A percentile compares a stretch with the other conserved stretches of the same genome.
Evolutionary conservation across 371 early-diverging fungal species (phyloP).

Genomic region (Actinomortierella wolfii): DNA sequence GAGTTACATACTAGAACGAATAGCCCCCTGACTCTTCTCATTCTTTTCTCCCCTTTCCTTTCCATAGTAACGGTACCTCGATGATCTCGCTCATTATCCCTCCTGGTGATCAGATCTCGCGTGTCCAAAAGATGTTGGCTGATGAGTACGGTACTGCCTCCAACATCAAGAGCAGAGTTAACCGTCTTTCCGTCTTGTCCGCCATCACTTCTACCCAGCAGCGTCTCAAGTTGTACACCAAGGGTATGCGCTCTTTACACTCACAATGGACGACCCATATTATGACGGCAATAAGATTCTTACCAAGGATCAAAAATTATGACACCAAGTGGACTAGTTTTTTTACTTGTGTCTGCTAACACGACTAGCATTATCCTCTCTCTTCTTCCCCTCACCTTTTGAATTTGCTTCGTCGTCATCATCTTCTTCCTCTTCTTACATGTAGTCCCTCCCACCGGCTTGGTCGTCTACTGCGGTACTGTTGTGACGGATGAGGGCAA

Average conservation of each 20-base stretch:
- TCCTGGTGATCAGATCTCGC: constrained; percentile 96
- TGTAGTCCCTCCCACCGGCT: constrained; percentile 91
- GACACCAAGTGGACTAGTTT: no score
- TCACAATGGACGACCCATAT: no score
- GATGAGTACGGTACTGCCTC: constrained; percentile 99
- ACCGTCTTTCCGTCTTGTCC: constrained; percentile 96
- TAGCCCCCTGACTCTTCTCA: background rate
- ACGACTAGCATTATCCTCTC: no score
- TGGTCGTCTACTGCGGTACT: constrained; percentile 97
- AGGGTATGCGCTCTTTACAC: constrained; percentile 48
- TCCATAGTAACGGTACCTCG: constrained; percentile 95
- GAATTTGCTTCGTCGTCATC: background rate
- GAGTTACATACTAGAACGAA: no score
- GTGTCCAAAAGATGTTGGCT: constrained; percentile 93
- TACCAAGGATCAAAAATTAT: no score
- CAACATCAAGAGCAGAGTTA: constrained; percentile 99
- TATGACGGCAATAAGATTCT: no score
- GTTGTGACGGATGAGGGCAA: constrained; percentile 98
- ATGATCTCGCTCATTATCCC: constrained; percentile 99
- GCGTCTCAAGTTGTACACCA: constrained; percentile 95
- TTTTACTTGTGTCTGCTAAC: no score
- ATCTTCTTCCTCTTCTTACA: constrained; percentile 3
- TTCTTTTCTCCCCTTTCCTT: constrained; percentile 6
- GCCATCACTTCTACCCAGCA: constrained; percentile 99
- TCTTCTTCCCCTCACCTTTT: no score